Conservation (phyloP, 345 rosid species). For the Murraya koenigii region DNA sequence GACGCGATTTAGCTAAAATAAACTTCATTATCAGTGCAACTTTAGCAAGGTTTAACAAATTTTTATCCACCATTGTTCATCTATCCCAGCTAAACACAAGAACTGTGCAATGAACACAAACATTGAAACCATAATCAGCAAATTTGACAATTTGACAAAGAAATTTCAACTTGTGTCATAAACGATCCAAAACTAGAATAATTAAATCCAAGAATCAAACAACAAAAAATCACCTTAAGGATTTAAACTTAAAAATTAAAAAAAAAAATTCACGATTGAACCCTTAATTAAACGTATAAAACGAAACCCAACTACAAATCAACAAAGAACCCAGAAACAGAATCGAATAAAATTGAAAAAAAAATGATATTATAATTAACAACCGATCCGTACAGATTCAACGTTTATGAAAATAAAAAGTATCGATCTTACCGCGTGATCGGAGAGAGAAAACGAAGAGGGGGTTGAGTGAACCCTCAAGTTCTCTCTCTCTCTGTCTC, state of each 20-base stretch:
- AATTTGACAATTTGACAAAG: not conserved
- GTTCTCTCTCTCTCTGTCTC: not conserved
- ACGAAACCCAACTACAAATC: not conserved
- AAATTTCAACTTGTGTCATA: not conserved
- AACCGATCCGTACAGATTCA: not conserved
- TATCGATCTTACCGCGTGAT: not conserved
- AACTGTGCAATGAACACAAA: not conserved
- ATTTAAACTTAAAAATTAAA: not conserved
- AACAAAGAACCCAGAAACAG: not conserved
- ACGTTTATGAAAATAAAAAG: not conserved
- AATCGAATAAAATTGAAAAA: not conserved
- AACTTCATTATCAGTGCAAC: not conserved
- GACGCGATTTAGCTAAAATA: not conserved
- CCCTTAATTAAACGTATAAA: not conserved
- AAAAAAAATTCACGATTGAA: not conserved
- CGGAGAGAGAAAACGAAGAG: not conserved
- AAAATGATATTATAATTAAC: not conserved
- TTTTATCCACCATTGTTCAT: not conserved
- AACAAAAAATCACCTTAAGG: not conserved
- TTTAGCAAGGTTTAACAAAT: not conserved
- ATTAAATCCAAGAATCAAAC: not conserved
- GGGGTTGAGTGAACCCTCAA: not conserved
- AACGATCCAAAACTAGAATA: not conserved
- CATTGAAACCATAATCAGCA: not conserved
- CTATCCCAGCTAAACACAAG: not conserved